Evolutionary conservation across 768 basidiomycete genomes (phyloP).

Genomic region (Nidula microcarpa): DNA sequence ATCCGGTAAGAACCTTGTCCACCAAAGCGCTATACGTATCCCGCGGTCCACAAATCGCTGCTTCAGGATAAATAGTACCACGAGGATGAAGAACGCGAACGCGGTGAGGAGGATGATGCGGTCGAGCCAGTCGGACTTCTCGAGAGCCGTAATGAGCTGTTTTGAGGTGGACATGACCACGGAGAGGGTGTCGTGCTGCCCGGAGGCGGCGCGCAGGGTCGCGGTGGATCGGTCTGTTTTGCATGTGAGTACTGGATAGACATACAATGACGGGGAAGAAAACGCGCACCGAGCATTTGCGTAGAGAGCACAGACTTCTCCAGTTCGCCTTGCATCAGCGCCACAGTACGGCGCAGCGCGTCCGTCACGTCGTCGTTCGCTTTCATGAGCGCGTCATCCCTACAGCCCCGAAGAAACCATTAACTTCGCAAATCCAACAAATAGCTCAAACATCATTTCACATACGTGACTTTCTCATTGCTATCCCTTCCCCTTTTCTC

Average conservation of each 20-base stretch:
- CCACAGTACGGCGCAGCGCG: constrained; percentile 78
- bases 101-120: constrained; percentile 80
- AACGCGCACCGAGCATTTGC: constrained; percentile 73
- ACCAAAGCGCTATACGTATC: constrained; percentile 80
- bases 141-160: constrained; percentile 81
- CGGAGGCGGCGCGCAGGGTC: constrained; percentile 69
- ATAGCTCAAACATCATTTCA: constrained; percentile 9
- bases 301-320: constrained; percentile 82
- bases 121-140: constrained; percentile 91
- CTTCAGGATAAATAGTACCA: constrained; percentile 85
- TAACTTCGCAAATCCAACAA: background rate
- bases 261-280: background rate
- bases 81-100: constrained; percentile 79
- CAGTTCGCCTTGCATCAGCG: constrained; percentile 88
- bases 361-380: constrained; percentile 89
- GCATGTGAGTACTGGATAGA: background rate
- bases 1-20: constrained; percentile 73
- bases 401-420: constrained; percentile 16
- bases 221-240: constrained; percentile 71
- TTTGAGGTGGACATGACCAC: constrained; percentile 75
- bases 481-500: constrained; percentile 35
- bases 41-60: constrained; percentile 81
- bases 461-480: constrained; percentile 64
- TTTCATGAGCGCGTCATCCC: constrained; percentile 84
- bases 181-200: constrained; percentile 73